Percentiles rank a stretch among this genome's conserved stretches.
Evolutionary conservation across 2,329 filamentous ascomycete species (phyloP).

Genomic region (Arthrobotrys entomopaga): DNA sequence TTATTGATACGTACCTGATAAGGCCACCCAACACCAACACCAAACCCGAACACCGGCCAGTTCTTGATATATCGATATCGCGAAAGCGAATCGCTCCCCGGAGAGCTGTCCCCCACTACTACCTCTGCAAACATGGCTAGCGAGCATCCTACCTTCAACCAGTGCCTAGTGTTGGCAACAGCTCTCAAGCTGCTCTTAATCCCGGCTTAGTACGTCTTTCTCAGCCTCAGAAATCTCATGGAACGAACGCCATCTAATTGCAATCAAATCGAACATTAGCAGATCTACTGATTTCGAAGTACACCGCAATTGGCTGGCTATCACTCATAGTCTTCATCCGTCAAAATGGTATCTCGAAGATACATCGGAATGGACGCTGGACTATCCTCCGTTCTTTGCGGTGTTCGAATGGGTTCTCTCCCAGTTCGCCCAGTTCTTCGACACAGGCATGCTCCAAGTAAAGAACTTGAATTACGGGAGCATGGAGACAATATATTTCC

Average conservation of each 20-base stretch:
- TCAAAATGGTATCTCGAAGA: conserved; percentile 96
- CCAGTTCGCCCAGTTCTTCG: conserved; percentile 78
- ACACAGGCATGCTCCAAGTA: conserved; percentile 83
- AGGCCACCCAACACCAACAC: neutral
- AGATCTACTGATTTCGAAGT: conserved; percentile 99
- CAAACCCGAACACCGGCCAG: neutral
- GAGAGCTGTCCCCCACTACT: neutral
- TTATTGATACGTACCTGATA: conserved; percentile 11
- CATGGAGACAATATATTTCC: conserved; percentile 94
- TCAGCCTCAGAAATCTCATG: conserved; percentile 6
- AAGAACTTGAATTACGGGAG: conserved; percentile 85
- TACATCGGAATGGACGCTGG: conserved; percentile 98
- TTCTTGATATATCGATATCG: neutral
- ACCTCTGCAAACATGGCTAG: conserved; percentile 40
- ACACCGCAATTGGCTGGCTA: conserved; percentile 97
- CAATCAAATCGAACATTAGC: conserved; percentile 65
- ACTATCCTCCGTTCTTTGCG: conserved; percentile 98
- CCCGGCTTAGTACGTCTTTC: conserved; percentile 78
- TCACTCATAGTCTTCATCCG: conserved; percentile 86
- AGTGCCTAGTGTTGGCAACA: conserved; percentile 85
- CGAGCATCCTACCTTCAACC: conserved; percentile 83
- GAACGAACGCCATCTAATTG: too few relatives aligned
- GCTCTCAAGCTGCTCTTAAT: conserved; percentile 92
- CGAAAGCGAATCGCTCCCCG: conserved; percentile 3
- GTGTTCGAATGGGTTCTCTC: conserved; percentile 95